Evolutionary conservation across 805 yeast species (phyloP), one percentile per base, ranked within the genome.

Genomic region (Ogataea methylovora): DNA sequence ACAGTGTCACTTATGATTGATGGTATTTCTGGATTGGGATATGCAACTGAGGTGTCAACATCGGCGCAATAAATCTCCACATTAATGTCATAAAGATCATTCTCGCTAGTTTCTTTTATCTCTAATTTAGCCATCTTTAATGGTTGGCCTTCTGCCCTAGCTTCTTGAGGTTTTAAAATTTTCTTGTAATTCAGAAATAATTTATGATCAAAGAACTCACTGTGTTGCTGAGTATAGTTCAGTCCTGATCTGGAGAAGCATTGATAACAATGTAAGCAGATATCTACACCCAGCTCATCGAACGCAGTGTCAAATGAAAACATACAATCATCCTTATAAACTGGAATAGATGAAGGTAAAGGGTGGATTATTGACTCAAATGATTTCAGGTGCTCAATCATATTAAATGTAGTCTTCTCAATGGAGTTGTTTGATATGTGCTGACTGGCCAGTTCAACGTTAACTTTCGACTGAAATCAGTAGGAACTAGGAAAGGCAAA

Each of bases 301-400:
- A 61, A 59, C 4, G 84, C 73, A 0, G 84, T 76, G 40, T 79
- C 90, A 51, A 82, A 90, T 34, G 88, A 81, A 58, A 73, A 90
- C 62, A 83, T 82, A 52, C 97, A 88, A 44, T 87, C 96, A 60
- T 90, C 97, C 51, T 85, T 88, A 49, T 76, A 79, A 13, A 88
- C 74, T 3, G 67, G 62, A 17, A 57, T 40, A 3, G 62, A 58
- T 21, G 61, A 36, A 3, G 44, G 36, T 4, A 63, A 63, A 5
- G 28, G 24, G 9, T 56, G 29, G 2, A 30, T 24, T 7, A 27
- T 9, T n/a, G 42, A 24, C 25, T 49, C 46, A 6, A 50, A 16
- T 2, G 37, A 23, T 8, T 36, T 32, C 7, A 51, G 30, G 17
- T 48, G 44, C 5, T 51, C 46, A 29, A 44, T 30, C 5, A 7